Percentiles rank a stretch among this genome's conserved stretches.
Evolutionary conservation across 306 rosid species (phyloP).

Genomic region (Leucaena leucocephala): DNA sequence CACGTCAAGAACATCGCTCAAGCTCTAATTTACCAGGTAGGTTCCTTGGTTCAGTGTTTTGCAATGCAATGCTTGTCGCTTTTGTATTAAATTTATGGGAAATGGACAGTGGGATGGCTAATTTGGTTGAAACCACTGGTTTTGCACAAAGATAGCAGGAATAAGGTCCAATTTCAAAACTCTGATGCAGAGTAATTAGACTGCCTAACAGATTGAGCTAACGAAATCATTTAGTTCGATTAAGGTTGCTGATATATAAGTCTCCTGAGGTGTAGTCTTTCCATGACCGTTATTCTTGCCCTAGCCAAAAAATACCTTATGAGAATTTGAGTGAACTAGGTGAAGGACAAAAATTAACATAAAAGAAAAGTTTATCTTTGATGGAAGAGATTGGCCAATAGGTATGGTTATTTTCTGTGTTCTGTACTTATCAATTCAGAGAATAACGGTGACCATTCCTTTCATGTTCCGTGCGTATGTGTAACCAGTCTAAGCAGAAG

Average conservation of each 20-base stretch:
- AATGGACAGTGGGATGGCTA: neutral
- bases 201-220: neutral
- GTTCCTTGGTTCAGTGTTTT: constrained; percentile 28
- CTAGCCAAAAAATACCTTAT: neutral
- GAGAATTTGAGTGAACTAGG: neutral
- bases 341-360: neutral
- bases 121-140: constrained; percentile 1
- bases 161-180: neutral
- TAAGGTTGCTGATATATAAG: neutral
- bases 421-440: neutral
- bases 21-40: constrained; percentile 86
- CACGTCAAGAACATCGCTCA: constrained; percentile 95
- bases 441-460: neutral
- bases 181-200: neutral
- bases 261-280: neutral
- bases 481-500: constrained; percentile 80
- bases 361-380: constrained; percentile 25
- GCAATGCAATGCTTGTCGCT: neutral
- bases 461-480: neutral
- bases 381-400: neutral
- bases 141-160: neutral
- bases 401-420: neutral
- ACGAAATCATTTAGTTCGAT: neutral
- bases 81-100: neutral
- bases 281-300: neutral